Evolutionary conservation across 108 stramenopile genomes (phyloP).

Genomic region (Conticribra guillardii): DNA sequence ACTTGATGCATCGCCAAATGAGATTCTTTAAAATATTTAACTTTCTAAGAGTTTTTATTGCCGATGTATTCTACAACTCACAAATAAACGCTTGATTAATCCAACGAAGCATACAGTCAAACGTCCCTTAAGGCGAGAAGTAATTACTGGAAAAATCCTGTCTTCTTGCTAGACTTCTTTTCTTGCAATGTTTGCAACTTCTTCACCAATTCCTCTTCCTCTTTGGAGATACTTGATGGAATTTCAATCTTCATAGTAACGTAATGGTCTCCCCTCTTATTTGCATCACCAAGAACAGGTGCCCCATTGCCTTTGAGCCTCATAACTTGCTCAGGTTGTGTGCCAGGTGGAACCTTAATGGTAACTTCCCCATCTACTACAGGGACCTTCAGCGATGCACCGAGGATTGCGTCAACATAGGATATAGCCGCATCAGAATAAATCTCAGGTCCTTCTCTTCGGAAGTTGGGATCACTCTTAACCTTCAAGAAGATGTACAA

Average conservation of each 20-base stretch:
- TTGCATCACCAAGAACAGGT: conserved; percentile 80
- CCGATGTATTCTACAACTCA: no score
- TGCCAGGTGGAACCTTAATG: conserved; percentile 96
- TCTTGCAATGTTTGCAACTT: conserved; percentile 80
- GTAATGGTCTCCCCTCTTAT: conserved; percentile 92
- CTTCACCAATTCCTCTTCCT: conserved; percentile 87
- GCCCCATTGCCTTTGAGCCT: conserved; percentile 93
- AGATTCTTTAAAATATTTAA: no score
- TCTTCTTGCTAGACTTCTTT: conserved; percentile 64
- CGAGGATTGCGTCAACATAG: conserved; percentile 95
- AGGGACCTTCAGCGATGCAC: conserved; percentile 88
- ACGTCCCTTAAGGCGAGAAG: background rate
- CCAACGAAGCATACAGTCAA: no score
- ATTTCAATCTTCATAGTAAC: conserved; percentile 96
- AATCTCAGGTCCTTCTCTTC: conserved; percentile 94
- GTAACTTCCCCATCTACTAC: conserved; percentile 96
- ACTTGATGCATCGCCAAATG: no score
- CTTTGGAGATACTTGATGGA: conserved; percentile 88
- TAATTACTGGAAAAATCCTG: conserved; percentile 57
- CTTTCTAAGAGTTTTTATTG: no score
- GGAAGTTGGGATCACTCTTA: conserved; percentile 89
- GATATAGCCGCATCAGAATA: conserved; percentile 88
- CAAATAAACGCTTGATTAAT: no score
- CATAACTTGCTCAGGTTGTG: conserved; percentile 97
- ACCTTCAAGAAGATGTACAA: conserved; percentile 96